Percentiles rank a stretch among this genome's conserved stretches.
Conservation (phyloP, 2,329 filamentous ascomycete species). For the Cytospora schulzeri region DNA sequence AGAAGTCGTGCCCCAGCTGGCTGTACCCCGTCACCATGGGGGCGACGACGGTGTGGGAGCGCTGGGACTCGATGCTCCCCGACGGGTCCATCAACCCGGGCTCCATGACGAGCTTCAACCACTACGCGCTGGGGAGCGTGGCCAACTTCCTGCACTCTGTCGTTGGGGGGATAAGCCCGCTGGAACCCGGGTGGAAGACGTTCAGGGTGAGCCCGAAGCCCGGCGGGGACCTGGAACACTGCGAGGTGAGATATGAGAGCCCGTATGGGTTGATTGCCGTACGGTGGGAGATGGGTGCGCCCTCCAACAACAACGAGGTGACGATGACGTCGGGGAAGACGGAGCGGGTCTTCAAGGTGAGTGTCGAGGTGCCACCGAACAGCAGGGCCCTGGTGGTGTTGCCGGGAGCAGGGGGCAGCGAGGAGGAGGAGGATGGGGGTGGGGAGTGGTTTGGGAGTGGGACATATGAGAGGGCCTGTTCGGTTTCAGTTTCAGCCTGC, state of each 20-base stretch:
- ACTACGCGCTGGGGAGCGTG: slow-evolving; percentile 45
- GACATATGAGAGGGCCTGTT: slow-evolving; percentile 6
- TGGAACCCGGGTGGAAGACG: slow-evolving; percentile 37
- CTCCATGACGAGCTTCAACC: slow-evolving; percentile 45
- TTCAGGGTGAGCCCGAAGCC: slow-evolving; percentile 36
- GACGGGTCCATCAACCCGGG: slow-evolving; percentile 42
- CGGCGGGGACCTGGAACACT: slow-evolving; percentile 32
- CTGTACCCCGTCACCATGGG: slow-evolving; percentile 43
- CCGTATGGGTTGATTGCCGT: slow-evolving; percentile 24
- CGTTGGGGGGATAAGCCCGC: slow-evolving; percentile 37
- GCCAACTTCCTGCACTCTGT: slow-evolving; percentile 42
- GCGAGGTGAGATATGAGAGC: slow-evolving; percentile 23
- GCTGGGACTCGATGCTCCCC: slow-evolving; percentile 44
- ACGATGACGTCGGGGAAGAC: background rate
- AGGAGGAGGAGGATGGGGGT: slow-evolving; percentile 12
- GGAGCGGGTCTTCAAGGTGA: slow-evolving; percentile 12
- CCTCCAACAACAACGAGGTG: no score
- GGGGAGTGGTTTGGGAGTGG: slow-evolving; percentile 25
- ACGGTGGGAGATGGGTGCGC: slow-evolving; percentile 21
- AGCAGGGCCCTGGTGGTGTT: slow-evolving; percentile 21
- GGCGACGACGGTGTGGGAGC: slow-evolving; percentile 46
- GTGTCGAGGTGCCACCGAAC: slow-evolving; percentile 22
- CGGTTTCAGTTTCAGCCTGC: background rate
- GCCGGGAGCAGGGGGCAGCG: slow-evolving; percentile 10
- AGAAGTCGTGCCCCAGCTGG: slow-evolving; percentile 44